phyloP scores from a whole-genome alignment of 108 stramenopile genomes.

The Bacterosira constricta region DNA sequence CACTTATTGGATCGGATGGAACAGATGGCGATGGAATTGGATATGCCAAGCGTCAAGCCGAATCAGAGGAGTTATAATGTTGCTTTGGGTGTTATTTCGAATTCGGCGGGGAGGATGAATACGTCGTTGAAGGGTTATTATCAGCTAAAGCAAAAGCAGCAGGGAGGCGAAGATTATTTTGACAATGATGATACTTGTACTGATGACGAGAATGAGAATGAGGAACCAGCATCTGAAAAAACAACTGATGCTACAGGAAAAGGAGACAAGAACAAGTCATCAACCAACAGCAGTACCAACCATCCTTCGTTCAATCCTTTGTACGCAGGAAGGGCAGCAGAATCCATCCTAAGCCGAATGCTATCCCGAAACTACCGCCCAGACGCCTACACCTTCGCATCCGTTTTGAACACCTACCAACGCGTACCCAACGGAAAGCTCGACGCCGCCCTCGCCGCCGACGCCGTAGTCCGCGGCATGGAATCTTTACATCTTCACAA shows the following conservation, averaged over 20 bases:
- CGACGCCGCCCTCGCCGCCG: slow-evolving; percentile 60
- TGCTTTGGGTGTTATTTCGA: slow-evolving; percentile 43
- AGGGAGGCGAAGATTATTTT: slow-evolving; percentile 9
- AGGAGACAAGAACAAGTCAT: not conserved
- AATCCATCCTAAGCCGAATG: slow-evolving; percentile 45
- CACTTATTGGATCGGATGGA: slow-evolving; percentile 68
- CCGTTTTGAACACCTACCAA: slow-evolving; percentile 61
- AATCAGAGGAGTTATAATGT: slow-evolving; percentile 48
- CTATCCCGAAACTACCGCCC: slow-evolving; percentile 36
- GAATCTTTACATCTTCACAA: slow-evolving; percentile 54
- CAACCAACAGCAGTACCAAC: not conserved
- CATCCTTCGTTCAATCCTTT: slow-evolving; percentile 23
- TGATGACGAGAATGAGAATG: not conserved
- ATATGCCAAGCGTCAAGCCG: slow-evolving; percentile 54
- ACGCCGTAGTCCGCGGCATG: slow-evolving; percentile 69
- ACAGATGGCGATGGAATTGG: slow-evolving; percentile 48
- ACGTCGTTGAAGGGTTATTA: slow-evolving; percentile 39
- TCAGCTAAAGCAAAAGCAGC: too few species aligned
- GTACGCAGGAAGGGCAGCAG: slow-evolving; percentile 44
- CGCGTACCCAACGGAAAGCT: slow-evolving; percentile 45
- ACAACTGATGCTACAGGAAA: not conserved
- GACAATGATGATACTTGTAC: not conserved
- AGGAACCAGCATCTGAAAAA: not conserved
- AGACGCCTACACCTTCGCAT: slow-evolving; percentile 64
- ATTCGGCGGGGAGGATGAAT: slow-evolving; percentile 34